Evolutionary conservation across 805 yeast species (phyloP), one percentile per base, ranked within the genome.

Genomic region (Metschnikowia aberdeeniae): DNA sequence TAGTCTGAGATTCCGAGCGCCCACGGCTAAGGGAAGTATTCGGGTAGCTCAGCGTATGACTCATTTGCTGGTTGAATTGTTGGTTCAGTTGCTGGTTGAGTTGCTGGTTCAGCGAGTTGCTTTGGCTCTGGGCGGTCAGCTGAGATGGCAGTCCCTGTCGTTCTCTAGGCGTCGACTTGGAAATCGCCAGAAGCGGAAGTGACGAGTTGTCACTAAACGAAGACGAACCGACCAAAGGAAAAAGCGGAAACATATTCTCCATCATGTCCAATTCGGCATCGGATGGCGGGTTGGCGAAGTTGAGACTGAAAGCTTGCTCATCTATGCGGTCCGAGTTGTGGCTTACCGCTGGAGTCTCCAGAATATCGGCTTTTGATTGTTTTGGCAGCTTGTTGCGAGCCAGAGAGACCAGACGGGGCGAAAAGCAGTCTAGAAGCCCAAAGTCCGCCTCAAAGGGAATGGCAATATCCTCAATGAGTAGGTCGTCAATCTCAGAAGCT

Each of bases 391-490:
- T 6, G 26, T 22, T 22, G 26, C 8, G 6, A 22, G 26, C 26
- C 26, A 22, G 26, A 22, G 26, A 22, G 40, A 37, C n/a, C 40
- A 37, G 24, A 33, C 10, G 35, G 36, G 50, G 34, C 13, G 65
- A 49, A 37, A 72, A 68, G 45, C 69, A 57, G 49, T 73, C 78
- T 36, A 73, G 48, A 14, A 71, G 56, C 1, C 77, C 77, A 45
- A 59, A 64, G 5, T 66, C 60, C 1, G 63, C 47, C 27, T 64
- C 70, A 44, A 63, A 63, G 1, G 68, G 69, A 2, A 60, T 44
- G 17, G 59, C 49, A 19, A 63, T 54, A 47, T 66, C 70, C 30
- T 66, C 70, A 17, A 65, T 56, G 12, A 31, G 19, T 20, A 31
- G 22, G 19, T 20, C 22, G 24, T 29, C 28, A 3, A 17, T 8